phyloP scores from a whole-genome alignment of 257 asterid species.

The Salvia rosmarinus region DNA sequence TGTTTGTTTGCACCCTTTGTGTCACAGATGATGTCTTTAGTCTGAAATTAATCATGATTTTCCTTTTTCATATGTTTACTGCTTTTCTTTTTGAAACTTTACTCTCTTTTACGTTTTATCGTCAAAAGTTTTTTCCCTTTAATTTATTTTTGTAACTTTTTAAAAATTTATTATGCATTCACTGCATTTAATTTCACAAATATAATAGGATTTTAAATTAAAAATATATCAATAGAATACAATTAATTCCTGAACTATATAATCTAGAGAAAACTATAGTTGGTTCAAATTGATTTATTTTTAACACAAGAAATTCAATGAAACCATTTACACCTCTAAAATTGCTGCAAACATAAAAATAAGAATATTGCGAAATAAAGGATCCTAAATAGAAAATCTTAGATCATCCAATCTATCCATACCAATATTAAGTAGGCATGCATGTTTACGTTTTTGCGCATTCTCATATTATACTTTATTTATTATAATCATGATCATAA shows the following conservation, averaged over 20 bases:
- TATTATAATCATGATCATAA: too few relatives aligned
- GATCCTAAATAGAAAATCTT: background rate
- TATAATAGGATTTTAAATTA: too few relatives aligned
- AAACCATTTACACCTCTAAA: background rate
- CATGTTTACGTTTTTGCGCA: too few relatives aligned
- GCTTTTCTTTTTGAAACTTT: too few relatives aligned
- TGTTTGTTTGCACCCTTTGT: conserved; percentile 18
- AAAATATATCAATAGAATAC: too few relatives aligned
- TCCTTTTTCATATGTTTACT: background rate
- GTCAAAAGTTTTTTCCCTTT: background rate
- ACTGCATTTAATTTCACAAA: too few relatives aligned
- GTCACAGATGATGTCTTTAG: background rate
- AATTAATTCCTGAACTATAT: background rate
- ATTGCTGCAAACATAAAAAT: background rate
- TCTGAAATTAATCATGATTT: background rate
- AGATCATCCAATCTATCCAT: background rate
- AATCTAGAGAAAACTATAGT: background rate
- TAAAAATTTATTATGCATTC: background rate
- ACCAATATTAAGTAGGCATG: background rate
- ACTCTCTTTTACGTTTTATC: background rate
- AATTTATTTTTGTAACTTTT: background rate
- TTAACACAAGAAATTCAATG: background rate
- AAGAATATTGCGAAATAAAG: background rate
- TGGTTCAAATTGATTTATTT: background rate
- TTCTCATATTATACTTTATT: too few relatives aligned